Base-by-base conservation (phyloP, 176 grass and related monocot species). In the Alloteropsis semialata region DNA sequence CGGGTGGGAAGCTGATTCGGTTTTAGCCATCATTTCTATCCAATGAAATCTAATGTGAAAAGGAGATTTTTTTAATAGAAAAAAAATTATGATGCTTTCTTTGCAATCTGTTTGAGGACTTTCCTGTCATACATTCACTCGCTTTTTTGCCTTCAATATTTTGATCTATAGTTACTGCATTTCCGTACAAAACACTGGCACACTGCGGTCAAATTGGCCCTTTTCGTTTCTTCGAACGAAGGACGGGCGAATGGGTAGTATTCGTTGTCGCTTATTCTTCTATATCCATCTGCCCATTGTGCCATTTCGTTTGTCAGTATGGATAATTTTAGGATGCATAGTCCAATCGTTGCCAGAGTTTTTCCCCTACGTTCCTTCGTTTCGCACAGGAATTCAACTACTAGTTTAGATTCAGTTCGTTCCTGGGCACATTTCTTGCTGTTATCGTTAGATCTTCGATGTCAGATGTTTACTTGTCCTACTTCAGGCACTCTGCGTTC, bases 131-230 rank as follows among this genome's bases (percentile, higher is more conserved):
- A 6, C 65, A 38, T 39, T 66, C 29, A 22, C 28, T 36, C 57
- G 17, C 4, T 69, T 65, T 39, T 66, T 13, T 14, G 25, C 48
- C 50, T 67, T 28, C 24, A 3, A 19, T 21, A 25, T 68, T 61
- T 50, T 85, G 82, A 49, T 85, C 29, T 53, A 33, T 68, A 53
- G 7, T 69, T 85, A 50, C 62, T 46, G 54, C 70, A 68, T 76
- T 69, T 21, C 8, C 17, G 13, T 37, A 22, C 65, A 43, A 27
- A 63, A 65, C 22, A 51, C 42, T 34, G 53, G 21, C 54, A 65
- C 22, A 51, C 42, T 34, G 54, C 43, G 34, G 33, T 29, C 67
- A 32, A 61, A 53, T 49, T 62, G 42, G 9, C 22, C 13, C 37
- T 70, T 25, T 42, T 61, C 5, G 62, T 82, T 50, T 41, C n/a